Evolutionary conservation across 1,284 basidiomycete species (phyloP).

Genomic region (Cutaneotrichosporon sp.): DNA sequence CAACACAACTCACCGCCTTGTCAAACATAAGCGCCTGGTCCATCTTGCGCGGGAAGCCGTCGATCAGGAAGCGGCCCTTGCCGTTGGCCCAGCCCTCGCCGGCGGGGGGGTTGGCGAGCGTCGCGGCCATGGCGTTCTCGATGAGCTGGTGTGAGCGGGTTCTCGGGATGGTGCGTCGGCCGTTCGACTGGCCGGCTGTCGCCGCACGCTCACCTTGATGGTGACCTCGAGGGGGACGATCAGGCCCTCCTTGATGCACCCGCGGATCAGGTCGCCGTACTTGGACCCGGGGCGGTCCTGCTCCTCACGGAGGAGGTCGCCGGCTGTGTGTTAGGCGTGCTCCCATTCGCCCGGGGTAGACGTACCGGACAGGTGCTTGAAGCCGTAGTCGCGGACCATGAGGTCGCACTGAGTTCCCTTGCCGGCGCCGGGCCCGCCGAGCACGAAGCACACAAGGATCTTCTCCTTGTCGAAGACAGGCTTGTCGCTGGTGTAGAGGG

Average conservation of each 20-base stretch:
- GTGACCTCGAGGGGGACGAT: slow-evolving; percentile 99
- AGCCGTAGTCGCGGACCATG: slow-evolving; percentile 85
- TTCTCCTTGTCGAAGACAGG: slow-evolving; percentile 70
- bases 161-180: too few relatives aligned
- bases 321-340: slow-evolving; percentile 62
- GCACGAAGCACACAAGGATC: slow-evolving; percentile 90
- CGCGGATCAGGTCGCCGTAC: slow-evolving; percentile 83
- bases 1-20: slow-evolving; percentile 72
- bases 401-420: slow-evolving; percentile 94
- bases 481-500: slow-evolving; percentile 23
- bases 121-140: slow-evolving; percentile 84
- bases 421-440: slow-evolving; percentile 85
- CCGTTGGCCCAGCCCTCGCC: slow-evolving; percentile 68
- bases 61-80: slow-evolving; percentile 86
- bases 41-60: slow-evolving; percentile 98
- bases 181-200: too few relatives aligned
- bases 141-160: slow-evolving; percentile 60
- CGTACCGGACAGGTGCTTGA: slow-evolving; percentile 91
- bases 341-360: not conserved
- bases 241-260: slow-evolving; percentile 86
- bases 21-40: slow-evolving; percentile 96
- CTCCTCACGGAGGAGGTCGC: slow-evolving; percentile 93
- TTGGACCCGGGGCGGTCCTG: slow-evolving; percentile 83
- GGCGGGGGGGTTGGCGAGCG: slow-evolving; percentile 55
- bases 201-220: slow-evolving; percentile 70